phyloP scores from a whole-genome alignment of 2,329 filamentous ascomycete genomes.

The Claviceps capensis region DNA sequence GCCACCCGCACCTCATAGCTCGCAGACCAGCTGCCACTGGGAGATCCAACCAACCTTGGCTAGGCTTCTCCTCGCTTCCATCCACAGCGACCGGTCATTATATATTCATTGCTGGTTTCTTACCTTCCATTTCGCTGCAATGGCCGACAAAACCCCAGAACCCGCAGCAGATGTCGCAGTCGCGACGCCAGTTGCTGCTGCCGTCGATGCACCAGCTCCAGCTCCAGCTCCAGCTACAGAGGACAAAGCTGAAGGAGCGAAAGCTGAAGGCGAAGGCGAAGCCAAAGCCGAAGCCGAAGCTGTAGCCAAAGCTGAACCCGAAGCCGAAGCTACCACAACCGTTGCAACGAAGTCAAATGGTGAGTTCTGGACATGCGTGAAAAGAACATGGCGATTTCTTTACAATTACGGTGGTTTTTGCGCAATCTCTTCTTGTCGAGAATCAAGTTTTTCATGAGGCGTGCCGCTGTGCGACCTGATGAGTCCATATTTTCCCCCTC shows the following conservation, averaged over 20 bases:
- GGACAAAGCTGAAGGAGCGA: conserved; percentile 7
- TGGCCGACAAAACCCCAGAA: conserved; percentile 25
- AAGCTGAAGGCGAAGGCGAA: conserved; percentile 12
- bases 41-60: not conserved
- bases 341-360: conserved; percentile 18
- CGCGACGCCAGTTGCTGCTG: conserved; percentile 18
- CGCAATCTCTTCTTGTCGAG: not conserved
- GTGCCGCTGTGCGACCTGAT: not conserved
- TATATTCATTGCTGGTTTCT: conserved; percentile 6
- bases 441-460: not conserved
- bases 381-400: not conserved
- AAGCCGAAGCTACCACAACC: conserved; percentile 14
- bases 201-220: not conserved
- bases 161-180: conserved; percentile 21
- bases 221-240: conserved; percentile 9
- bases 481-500: not conserved
- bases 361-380: conserved; percentile 13
- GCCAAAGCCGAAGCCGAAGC: conserved; percentile 7
- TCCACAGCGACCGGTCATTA: not conserved
- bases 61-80: not conserved
- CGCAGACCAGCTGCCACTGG: not conserved
- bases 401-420: not conserved
- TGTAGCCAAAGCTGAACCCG: conserved; percentile 9
- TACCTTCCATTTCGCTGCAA: conserved; percentile 12
- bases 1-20: not conserved